Evolutionary conservation across 2,329 filamentous ascomycete species (phyloP), one percentile per base, ranked within the genome.

Genomic region (Calonectria henricotiae): DNA sequence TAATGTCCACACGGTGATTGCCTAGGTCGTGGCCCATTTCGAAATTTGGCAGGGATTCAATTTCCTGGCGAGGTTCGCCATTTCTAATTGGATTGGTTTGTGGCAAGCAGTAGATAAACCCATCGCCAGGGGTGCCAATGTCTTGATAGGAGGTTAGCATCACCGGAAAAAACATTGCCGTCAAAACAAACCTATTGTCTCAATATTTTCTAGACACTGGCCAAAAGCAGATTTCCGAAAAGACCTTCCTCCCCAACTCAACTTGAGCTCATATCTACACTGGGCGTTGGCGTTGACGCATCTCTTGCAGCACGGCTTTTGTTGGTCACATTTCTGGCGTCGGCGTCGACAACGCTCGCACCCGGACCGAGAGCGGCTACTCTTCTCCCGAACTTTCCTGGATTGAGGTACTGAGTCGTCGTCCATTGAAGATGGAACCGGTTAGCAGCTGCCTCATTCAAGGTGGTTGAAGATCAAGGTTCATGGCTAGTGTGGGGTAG

Each of bases 311-410:
- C 39, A 68, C 4, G 74, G 74, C 46, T 72, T 70, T 8, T 67
- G 35, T 47, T 75, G 71, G 5, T 74, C 69, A 49, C 74, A 76
- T 41, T 66, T 76, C 27, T 76, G 73, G 1, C 71, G 71, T 3
- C 74, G 68, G 1, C 47, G 37, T 3, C 68, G 69, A 44, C 74
- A 76, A 47, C 73, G 44, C 27, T 67, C 68, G 23, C 73, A 76
- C 1, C 74, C 71, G 0, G 58, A 58, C 5, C 75, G 74, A 1
- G 74, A 76, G 2, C 74, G 65, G 2, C 64, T 68, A 5, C 27
- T 41, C 23, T 47, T 74, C 7, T 30, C 11, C 11, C 32, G 4
- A 2, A 9, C 0, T 3, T 35, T 62, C n/a, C 15, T 61, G 1
- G 37, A 12, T 15, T 11, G 23, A 2, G 39, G n/a, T 7, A n/a